Base-by-base conservation (phyloP, 2,329 filamentous ascomycete species). In the Ophiostoma montium region DNA sequence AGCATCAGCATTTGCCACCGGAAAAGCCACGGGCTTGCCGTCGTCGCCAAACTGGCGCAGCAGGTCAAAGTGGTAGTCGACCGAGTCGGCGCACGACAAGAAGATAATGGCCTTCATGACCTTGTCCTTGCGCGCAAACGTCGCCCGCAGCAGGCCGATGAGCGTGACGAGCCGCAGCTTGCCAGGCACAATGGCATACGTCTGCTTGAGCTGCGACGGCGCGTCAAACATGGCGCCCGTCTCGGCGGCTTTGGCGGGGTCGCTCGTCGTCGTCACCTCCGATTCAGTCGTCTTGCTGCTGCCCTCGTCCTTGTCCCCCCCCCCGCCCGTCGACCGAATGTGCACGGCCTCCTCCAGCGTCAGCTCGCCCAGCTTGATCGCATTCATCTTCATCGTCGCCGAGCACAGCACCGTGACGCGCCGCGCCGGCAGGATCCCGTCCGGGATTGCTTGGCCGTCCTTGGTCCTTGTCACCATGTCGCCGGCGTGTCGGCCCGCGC, bases 21-120 rank as follows among this genome's bases (percentile, higher is more conserved):
- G 38, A 27, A 18, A 6, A 9, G 18, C 46, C 6, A 46, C 16
- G 10, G 52, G 33, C 27, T 48, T 35, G 46, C 36, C 46, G 19
- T 47, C 49, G 27, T 49, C 44, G 35, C 48, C 49, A 32, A 62
- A 56, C 21, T 66, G 64, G 39, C 70, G 82, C 50, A 98, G 76
- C 3, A 95, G 69, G 53, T 94, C 84, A 62, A 88, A 96, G 63
- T 96, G 90, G 59, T 95, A 98, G 62, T 98, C 88, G 52, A 96
- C 92, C 1, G 87, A 92, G 63, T 98, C 92, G 18, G 92, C 89
- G 60, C 92, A 98, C 11, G 90, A 95, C 45, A 98, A 85, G 67
- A 98, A 98, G 33, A 98, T 74, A 53, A 98, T 95, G 19, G 84
- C 86, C 65, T 98, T 96, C 86, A 94, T 95, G 16, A 94, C 85